A percentile compares a stretch with the other conserved stretches of the same genome.
Evolutionary conservation across 352 stramenopile species (phyloP).

Genomic region (Pilasporangium apinafurcum): DNA sequence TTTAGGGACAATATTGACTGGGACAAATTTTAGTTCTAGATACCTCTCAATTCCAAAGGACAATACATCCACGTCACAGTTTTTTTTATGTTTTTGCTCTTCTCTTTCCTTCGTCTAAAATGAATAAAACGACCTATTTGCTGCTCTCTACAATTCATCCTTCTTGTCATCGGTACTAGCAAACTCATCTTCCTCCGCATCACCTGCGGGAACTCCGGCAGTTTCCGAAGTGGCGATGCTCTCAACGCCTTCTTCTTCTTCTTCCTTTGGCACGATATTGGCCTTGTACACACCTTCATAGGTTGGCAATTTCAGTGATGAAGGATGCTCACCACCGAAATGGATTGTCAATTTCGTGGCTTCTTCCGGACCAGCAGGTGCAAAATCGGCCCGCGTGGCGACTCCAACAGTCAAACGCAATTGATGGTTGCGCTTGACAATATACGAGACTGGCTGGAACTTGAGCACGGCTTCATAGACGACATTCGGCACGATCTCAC

Average conservation of each 20-base stretch:
- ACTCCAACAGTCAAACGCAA: constrained; percentile 66
- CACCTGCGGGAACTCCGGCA: constrained; percentile 7
- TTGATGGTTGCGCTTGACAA: constrained; percentile 73
- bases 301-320: constrained; percentile 60
- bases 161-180: constrained; percentile 38
- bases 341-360: constrained; percentile 69
- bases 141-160: constrained; percentile 49
- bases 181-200: constrained; percentile 40
- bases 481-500: constrained; percentile 47
- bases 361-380: constrained; percentile 28
- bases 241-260: constrained; percentile 15
- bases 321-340: constrained; percentile 61
- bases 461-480: constrained; percentile 78
- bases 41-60: too few species aligned
- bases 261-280: constrained; percentile 44
- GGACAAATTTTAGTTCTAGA: too few species aligned
- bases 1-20: too few species aligned
- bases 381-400: constrained; percentile 50
- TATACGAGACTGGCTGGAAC: constrained; percentile 72
- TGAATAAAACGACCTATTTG: too few species aligned
- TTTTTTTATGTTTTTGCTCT: too few species aligned
- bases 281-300: constrained; percentile 53
- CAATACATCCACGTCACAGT: too few species aligned
- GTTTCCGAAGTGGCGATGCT: constrained; percentile 11
- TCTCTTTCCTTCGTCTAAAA: too few species aligned